Conservation (phyloP, 2,329 filamentous ascomycete genomes). For the Leptographium flavum region DNA sequence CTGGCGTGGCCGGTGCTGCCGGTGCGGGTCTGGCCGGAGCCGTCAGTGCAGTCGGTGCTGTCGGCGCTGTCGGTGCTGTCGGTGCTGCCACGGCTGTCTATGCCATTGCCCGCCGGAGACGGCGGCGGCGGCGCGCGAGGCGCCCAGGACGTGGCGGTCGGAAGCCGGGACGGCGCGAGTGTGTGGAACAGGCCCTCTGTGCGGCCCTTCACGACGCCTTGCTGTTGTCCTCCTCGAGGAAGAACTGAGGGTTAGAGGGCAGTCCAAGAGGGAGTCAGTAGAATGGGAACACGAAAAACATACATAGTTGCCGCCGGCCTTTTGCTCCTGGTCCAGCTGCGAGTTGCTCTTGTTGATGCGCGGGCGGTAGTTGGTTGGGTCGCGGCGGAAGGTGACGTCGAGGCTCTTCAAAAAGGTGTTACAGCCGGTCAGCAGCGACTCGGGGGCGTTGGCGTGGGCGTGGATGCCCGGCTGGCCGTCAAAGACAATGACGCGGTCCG, state of each 20-base stretch:
- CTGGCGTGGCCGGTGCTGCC: background rate
- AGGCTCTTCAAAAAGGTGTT: conserved; percentile 94
- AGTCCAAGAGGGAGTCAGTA: background rate
- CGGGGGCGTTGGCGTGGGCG: conserved; percentile 75
- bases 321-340: conserved; percentile 97
- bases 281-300: conserved; percentile 21
- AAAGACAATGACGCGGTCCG: conserved; percentile 96
- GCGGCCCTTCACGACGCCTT: conserved; percentile 48
- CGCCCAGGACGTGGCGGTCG: background rate
- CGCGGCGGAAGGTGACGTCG: conserved; percentile 95
- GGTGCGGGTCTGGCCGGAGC: too few relatives aligned
- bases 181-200: conserved; percentile 23
- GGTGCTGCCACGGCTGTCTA: background rate
- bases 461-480: conserved; percentile 85
- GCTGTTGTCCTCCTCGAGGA: conserved; percentile 64
- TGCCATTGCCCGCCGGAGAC: background rate
- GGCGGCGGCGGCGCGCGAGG: background rate
- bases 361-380: conserved; percentile 88
- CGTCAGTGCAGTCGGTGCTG: background rate
- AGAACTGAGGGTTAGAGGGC: conserved; percentile 47
- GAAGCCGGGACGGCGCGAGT: background rate
- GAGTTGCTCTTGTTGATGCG: conserved; percentile 97
- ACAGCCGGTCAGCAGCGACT: conserved; percentile 88
- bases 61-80: background rate
- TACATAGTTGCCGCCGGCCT: conserved; percentile 81